Base-by-base conservation (phyloP, 2,329 filamentous ascomycete species). In the Fusarium sororula region DNA sequence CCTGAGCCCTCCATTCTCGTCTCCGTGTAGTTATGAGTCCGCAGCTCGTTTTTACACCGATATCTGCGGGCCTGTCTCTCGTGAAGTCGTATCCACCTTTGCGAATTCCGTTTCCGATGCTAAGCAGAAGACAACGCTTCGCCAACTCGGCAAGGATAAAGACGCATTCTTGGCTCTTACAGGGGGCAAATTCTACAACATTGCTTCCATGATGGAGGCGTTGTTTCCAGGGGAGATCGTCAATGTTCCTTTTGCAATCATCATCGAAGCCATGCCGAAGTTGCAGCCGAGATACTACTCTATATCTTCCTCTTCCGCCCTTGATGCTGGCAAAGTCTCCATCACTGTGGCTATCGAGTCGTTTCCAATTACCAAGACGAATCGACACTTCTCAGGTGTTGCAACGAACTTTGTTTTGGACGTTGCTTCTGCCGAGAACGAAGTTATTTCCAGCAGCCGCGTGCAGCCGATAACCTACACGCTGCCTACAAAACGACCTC, bases 281-380 rank as follows among this genome's bases (percentile, higher is more conserved):
- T 13, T 53, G 7, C 30, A 37, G 8, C 12, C 50, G 2, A 10
- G 32, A 3, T 53, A 37, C 17, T 53, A 53, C 32, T 53, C 32
- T 4, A 22, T 53, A 2, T 53, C 50, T 15, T 53, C 50, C 0
- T 53, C 50, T 3, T 37, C 32, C 0, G 12, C 30, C 6, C n/a
- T 37, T 1, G 30, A 53, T 11, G 5, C 17, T 0, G 1, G 0
- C 13, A 35, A 15, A 20, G n/a, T 37, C 0, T 37, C 50, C 0
- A 53, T 53, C 8, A 53, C 50, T 4, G 50, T 37, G 6, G 50
- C 30, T 15, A 26, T 53, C 0, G 50, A 53, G 30, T 53, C 50
- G 2, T 37, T 53, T 37, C 12, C n/a, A 0, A 6, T 53, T 5
- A 0, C 1, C 0, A 53, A 37, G 2, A 37, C 13, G 1, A 8